Percentiles rank a stretch among this genome's conserved stretches.
phyloP scores from a whole-genome alignment of 2,329 filamentous ascomycete genomes.

The Microthyrium microscopicum region DNA sequence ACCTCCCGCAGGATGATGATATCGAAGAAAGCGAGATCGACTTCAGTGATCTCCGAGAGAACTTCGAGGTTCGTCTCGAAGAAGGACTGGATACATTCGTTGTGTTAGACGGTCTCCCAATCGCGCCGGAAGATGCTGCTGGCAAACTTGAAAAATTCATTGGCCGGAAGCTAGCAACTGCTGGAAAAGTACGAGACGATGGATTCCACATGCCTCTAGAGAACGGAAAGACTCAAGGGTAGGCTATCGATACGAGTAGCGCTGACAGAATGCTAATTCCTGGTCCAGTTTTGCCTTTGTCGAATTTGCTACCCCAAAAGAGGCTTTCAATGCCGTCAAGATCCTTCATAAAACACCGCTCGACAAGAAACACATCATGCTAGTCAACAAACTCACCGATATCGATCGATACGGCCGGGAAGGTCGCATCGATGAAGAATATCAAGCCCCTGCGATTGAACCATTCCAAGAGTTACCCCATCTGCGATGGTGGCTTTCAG shows the following conservation, averaged over 20 bases:
- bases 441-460: conserved; percentile 64
- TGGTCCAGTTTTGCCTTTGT: conserved; percentile 75
- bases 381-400: conserved; percentile 96
- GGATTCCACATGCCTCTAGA: conserved; percentile 88
- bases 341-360: conserved; percentile 72
- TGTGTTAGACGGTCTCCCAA: conserved; percentile 83
- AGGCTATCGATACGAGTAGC: too few species aligned
- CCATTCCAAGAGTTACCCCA: conserved; percentile 66
- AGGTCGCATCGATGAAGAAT: conserved; percentile 83
- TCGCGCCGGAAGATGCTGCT: conserved; percentile 73
- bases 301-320: conserved; percentile 79
- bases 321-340: conserved; percentile 79
- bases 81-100: conserved; percentile 94
- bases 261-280: conserved; percentile 14
- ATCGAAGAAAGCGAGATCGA: conserved; percentile 91
- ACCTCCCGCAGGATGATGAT: conserved; percentile 70
- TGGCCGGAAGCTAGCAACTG: conserved; percentile 76
- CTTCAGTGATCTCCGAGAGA: conserved; percentile 82
- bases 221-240: conserved; percentile 74
- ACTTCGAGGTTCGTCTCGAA: conserved; percentile 90
- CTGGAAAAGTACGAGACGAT: conserved; percentile 74
- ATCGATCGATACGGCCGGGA: conserved; percentile 92
- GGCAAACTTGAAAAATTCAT: conserved; percentile 93
- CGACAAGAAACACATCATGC: conserved; percentile 90
- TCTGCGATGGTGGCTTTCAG: conserved; percentile 80